Evolutionary conservation across 139 green algal species (phyloP).

Genomic region (Chlorella sp.): DNA sequence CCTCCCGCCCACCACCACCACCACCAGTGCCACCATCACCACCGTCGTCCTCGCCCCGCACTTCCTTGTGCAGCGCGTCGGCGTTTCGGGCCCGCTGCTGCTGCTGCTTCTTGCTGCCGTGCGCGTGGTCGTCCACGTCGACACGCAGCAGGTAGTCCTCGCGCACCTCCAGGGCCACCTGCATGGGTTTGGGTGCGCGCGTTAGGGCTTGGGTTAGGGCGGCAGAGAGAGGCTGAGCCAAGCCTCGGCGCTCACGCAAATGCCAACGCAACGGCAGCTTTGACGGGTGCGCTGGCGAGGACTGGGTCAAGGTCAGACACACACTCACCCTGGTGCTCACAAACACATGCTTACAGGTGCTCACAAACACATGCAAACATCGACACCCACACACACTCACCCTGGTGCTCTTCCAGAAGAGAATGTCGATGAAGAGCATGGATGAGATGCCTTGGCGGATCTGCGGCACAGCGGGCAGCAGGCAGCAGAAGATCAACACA

Average conservation of each 20-base stretch:
- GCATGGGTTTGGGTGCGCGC: not conserved
- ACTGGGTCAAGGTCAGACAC: not conserved
- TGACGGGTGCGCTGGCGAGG: not conserved
- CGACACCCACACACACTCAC: conserved; percentile 2
- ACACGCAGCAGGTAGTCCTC: conserved; percentile 52
- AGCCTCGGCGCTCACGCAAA: too few species aligned
- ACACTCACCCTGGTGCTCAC: not conserved
- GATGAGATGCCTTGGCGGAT: conserved; percentile 27
- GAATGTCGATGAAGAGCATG: conserved; percentile 66
- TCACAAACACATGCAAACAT: too few species aligned
- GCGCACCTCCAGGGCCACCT: conserved; percentile 37
- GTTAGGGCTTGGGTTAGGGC: not conserved
- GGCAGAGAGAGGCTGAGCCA: not conserved
- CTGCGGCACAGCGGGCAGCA: conserved; percentile 7
- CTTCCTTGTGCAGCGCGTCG: too few species aligned
- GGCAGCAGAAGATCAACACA: too few species aligned
- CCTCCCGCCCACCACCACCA: too few species aligned
- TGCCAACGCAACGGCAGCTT: too few species aligned
- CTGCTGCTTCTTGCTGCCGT: not conserved
- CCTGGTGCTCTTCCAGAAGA: conserved; percentile 72
- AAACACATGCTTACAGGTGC: too few species aligned
- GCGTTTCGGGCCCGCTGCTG: too few species aligned
- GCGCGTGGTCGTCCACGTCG: not conserved
- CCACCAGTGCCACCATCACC: too few species aligned
- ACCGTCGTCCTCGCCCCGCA: too few species aligned